A percentile compares a stretch with the other conserved stretches of the same genome.
These are phyloP conservation scores for Trametes polyzona DNA, from an alignment of 1,284 basidiomycete genomes.

Conservation along the genomic window DNA sequence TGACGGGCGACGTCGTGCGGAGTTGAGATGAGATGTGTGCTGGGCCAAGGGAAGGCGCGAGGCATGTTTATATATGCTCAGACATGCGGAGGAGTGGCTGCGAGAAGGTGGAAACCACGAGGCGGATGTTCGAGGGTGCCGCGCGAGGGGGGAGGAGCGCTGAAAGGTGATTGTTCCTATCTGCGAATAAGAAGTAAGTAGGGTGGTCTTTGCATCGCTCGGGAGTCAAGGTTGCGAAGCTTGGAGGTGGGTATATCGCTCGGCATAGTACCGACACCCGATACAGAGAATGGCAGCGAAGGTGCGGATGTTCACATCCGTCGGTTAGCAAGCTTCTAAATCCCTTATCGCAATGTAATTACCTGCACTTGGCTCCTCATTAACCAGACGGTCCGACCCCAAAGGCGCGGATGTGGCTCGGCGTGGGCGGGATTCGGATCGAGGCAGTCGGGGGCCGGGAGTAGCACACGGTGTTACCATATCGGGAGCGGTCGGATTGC, in stretches of 20 bases:
- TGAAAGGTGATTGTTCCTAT: conserved; percentile 4
- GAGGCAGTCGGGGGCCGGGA: background rate
- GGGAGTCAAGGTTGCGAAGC: background rate
- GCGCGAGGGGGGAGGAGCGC: background rate
- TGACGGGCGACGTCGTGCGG: background rate
- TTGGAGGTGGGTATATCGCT: no score
- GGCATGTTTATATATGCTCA: conserved; percentile 9
- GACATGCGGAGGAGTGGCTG: conserved; percentile 19
- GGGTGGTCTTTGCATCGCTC: background rate
- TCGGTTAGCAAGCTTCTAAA: no score
- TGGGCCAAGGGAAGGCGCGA: background rate
- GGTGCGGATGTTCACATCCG: no score
- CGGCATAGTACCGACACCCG: no score
- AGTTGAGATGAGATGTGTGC: background rate
- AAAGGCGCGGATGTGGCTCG: background rate
- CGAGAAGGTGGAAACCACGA: conserved; percentile 11
- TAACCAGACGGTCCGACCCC: background rate
- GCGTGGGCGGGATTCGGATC: background rate
- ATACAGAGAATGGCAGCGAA: no score
- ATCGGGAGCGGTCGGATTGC: background rate
- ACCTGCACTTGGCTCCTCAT: no score
- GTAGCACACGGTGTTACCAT: background rate
- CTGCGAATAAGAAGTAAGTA: background rate
- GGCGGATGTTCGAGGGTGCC: conserved; percentile 4
- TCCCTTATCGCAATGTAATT: no score